Percentiles rank a stretch among this genome's conserved stretches.
phyloP scores from a whole-genome alignment of 2,329 filamentous ascomycete genomes.

The Eutypella sp. region DNA sequence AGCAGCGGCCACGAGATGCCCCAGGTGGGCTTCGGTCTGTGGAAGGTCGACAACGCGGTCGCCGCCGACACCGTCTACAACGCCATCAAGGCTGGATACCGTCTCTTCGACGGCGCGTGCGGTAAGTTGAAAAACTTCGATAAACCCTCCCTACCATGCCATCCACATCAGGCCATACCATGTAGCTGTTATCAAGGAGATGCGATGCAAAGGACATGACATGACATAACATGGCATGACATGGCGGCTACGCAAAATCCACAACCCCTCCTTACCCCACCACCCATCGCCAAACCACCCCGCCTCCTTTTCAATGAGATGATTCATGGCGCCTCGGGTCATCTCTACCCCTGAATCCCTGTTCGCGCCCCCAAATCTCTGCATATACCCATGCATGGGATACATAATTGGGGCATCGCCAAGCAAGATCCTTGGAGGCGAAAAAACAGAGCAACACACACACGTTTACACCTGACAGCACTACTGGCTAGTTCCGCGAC shows the following conservation, averaged over 20 bases:
- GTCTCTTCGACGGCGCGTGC: conserved; percentile 55
- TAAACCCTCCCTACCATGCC: too few species aligned
- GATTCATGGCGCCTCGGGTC: neutral
- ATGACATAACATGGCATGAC: neutral
- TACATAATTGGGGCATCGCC: too few species aligned
- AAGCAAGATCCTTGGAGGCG: too few species aligned
- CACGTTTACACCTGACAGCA: too few species aligned
- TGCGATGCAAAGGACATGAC: too few species aligned
- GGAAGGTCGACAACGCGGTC: conserved; percentile 74
- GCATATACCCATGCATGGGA: too few species aligned
- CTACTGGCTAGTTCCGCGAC: too few species aligned
- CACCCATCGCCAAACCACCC: neutral
- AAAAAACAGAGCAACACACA: too few species aligned
- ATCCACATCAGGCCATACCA: too few species aligned
- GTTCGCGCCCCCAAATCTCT: neutral
- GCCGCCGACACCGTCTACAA: conserved; percentile 76
- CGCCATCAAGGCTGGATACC: conserved; percentile 59
- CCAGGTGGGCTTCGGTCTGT: conserved; percentile 72
- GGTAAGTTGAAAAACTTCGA: conserved; percentile 37
- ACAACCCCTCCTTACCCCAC: neutral
- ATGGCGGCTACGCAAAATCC: neutral
- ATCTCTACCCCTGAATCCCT: neutral
- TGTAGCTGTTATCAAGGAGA: too few species aligned
- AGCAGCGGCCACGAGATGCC: conserved; percentile 66
- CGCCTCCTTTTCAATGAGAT: conserved; percentile 1